Percentiles rank a stretch among this genome's conserved stretches.
phyloP scores from a whole-genome alignment of 1,139 yeast species.

The Pichia terricola region DNA sequence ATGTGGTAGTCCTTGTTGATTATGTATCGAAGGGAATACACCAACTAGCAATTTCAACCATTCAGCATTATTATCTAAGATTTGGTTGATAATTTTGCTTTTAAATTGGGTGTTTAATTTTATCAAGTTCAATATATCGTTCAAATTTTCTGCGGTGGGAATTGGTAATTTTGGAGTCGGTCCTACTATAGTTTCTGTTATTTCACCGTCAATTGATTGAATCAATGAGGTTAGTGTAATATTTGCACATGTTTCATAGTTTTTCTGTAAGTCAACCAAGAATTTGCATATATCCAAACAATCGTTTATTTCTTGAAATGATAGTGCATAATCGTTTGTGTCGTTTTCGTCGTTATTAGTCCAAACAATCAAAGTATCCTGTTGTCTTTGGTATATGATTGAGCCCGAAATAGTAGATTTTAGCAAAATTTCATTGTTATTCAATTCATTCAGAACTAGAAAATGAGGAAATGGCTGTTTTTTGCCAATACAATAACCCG shows the following conservation, averaged over 20 bases:
- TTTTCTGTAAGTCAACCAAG: constrained; percentile 56
- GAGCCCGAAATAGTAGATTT: constrained; percentile 61
- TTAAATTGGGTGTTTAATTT: constrained; percentile 29
- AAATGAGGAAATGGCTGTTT: constrained; percentile 48
- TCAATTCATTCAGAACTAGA: constrained; percentile 63
- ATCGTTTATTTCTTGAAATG: constrained; percentile 89
- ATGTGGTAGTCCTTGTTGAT: constrained; percentile 36
- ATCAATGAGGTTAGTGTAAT: constrained; percentile 69
- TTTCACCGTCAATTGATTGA: constrained; percentile 40
- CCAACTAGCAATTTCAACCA: constrained; percentile 46
- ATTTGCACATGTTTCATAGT: constrained; percentile 44
- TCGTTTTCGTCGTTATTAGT: constrained; percentile 45
- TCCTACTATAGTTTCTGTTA: constrained; percentile 74
- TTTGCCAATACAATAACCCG: constrained; percentile 82
- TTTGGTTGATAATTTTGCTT: constrained; percentile 3
- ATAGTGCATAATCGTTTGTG: constrained; percentile 77
- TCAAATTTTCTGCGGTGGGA: constrained; percentile 42
- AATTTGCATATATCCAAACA: constrained; percentile 80
- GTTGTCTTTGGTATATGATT: constrained; percentile 86
- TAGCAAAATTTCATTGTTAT: constrained; percentile 50
- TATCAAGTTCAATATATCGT: constrained; percentile 43
- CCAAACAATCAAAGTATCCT: constrained; percentile 93
- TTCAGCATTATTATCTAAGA: constrained; percentile 26
- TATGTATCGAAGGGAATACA: constrained; percentile 50
- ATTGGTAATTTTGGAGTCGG: constrained; percentile 62